Conservation (phyloP, 108 stramenopile species). For the Aurantiochytrium sp. region DNA sequence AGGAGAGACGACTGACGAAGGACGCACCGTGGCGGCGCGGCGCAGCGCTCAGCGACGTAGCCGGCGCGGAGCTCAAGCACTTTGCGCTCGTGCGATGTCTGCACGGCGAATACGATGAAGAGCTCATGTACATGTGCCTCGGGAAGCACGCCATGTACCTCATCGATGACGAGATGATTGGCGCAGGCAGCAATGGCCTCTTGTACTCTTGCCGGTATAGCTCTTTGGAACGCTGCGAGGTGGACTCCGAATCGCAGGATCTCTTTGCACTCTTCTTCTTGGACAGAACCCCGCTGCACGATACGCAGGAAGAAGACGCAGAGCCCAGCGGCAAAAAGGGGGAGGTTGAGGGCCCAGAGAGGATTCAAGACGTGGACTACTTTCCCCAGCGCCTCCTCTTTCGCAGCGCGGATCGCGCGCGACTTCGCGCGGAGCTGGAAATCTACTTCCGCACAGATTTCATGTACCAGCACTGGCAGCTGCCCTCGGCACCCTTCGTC, state of each 20-base stretch:
- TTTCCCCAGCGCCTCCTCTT: background rate
- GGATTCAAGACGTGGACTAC: too few species aligned
- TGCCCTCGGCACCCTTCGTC: background rate
- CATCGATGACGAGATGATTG: background rate
- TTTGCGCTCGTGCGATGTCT: background rate
- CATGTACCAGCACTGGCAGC: background rate
- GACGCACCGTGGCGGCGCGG: background rate
- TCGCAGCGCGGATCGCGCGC: background rate
- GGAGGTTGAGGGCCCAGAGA: too few species aligned
- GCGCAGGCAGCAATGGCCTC: background rate
- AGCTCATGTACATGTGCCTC: background rate
- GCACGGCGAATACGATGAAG: background rate
- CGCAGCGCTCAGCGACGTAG: background rate
- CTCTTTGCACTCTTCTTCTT: background rate
- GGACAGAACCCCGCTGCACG: background rate
- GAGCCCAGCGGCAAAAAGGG: too few species aligned
- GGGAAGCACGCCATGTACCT: background rate
- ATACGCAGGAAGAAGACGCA: too few species aligned
- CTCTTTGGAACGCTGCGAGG: background rate
- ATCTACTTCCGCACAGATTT: constrained; percentile 7
- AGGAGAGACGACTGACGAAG: background rate
- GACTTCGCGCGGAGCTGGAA: background rate
- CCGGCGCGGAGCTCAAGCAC: background rate
- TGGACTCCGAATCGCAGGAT: background rate
- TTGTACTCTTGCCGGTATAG: background rate